Conservation (phyloP, 257 asterid species). For the Solanum chiquidenum region DNA sequence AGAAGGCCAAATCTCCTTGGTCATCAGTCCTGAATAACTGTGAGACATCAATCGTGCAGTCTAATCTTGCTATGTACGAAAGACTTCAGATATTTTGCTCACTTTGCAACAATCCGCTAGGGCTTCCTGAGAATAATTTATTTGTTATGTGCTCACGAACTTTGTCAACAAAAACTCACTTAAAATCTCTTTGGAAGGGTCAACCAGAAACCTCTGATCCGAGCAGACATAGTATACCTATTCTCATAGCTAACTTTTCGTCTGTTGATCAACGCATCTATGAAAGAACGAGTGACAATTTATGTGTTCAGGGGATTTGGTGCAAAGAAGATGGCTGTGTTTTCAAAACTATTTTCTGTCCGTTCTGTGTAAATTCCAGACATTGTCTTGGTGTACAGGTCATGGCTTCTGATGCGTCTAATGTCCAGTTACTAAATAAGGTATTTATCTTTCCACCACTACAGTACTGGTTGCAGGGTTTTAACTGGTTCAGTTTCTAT, state of each 20-base stretch:
- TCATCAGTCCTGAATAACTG: conserved; percentile 14
- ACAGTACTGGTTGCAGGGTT: background rate
- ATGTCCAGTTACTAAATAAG: conserved; percentile 64
- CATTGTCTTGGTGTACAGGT: conserved; percentile 80
- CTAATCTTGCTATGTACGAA: conserved; percentile 28
- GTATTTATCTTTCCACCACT: conserved; percentile 14
- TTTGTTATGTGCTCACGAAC: conserved; percentile 34
- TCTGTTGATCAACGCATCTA: conserved; percentile 41
- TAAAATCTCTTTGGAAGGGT: conserved; percentile 43
- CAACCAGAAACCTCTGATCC: conserved; percentile 16
- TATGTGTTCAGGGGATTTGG: conserved; percentile 71
- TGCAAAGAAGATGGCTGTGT: conserved; percentile 98
- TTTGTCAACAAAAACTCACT: conserved; percentile 60
- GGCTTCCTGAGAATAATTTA: conserved; percentile 48
- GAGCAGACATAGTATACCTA: conserved; percentile 35
- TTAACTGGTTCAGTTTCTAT: background rate
- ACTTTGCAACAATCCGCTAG: conserved; percentile 52
- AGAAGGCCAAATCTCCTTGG: conserved; percentile 4
- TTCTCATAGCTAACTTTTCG: conserved; percentile 41
- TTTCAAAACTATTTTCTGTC: conserved; percentile 60
- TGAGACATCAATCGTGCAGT: conserved; percentile 22
- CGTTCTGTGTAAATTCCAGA: conserved; percentile 43
- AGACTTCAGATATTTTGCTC: conserved; percentile 54
- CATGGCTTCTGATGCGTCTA: conserved; percentile 74
- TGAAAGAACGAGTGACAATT: conserved; percentile 25